A percentile compares a stretch with the other conserved stretches of the same genome.
Conservation (phyloP, 2,329 filamentous ascomycete genomes). For the Eurotiales sp. region DNA sequence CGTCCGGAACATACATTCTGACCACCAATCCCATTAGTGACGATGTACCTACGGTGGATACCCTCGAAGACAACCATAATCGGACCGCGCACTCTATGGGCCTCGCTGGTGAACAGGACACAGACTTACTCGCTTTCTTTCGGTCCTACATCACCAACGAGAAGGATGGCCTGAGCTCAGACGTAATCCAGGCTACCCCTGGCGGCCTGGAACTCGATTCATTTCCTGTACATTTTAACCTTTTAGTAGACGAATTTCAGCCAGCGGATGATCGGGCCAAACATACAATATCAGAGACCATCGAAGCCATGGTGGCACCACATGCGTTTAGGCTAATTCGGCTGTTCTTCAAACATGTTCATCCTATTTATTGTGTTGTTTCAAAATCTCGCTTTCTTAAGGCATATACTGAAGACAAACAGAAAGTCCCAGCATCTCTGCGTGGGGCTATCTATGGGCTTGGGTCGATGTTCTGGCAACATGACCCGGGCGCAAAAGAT, state of each 20-base stretch:
- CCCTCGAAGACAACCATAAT: conserved; percentile 42
- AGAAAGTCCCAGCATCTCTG: conserved; percentile 43
- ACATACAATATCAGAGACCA: conserved; percentile 37
- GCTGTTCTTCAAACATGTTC: conserved; percentile 46
- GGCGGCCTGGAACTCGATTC: conserved; percentile 33
- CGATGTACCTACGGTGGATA: conserved; percentile 18
- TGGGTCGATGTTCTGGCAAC: conserved; percentile 42
- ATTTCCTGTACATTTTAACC: conserved; percentile 46
- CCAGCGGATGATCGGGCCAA: conserved; percentile 40
- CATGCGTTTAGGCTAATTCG: conserved; percentile 42
- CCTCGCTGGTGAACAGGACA: conserved; percentile 46
- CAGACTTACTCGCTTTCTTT: conserved; percentile 46
- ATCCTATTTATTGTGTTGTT: conserved; percentile 43
- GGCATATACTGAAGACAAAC: conserved; percentile 36
- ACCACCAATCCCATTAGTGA: not conserved
- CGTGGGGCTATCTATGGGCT: conserved; percentile 46
- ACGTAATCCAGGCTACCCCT: conserved; percentile 42
- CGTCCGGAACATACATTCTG: conserved; percentile 17
- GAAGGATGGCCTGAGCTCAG: conserved; percentile 43
- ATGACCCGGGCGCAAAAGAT: conserved; percentile 28
- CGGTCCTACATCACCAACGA: conserved; percentile 46
- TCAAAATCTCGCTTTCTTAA: conserved; percentile 45
- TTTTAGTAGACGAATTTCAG: conserved; percentile 46
- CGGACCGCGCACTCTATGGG: conserved; percentile 47
- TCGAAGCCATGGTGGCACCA: conserved; percentile 42